These are phyloP conservation scores for Solanum virginianum DNA, from an alignment of 257 asterid species.

Conservation along the genomic window DNA sequence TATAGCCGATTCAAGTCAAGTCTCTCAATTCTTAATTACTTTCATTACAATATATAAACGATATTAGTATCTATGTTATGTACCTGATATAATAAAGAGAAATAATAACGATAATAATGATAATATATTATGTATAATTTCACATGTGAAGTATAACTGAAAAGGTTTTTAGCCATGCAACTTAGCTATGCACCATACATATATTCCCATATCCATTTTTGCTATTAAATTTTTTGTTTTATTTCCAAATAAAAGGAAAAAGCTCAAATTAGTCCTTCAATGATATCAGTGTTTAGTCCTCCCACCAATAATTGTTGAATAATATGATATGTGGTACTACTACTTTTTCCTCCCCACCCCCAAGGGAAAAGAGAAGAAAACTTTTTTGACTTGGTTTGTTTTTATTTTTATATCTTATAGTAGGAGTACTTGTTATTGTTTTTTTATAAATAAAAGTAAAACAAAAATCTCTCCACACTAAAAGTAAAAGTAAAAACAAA, in stretches of 20 bases:
- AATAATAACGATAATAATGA: rapidly evolving
- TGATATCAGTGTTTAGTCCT: slow-evolving; percentile 6
- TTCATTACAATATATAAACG: too few relatives aligned
- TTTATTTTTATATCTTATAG: background rate
- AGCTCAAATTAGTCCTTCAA: background rate
- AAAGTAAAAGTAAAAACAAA: background rate
- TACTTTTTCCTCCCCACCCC: background rate
- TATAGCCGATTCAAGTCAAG: too few relatives aligned
- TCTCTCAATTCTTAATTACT: too few relatives aligned
- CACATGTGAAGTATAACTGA: background rate
- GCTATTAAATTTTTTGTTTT: background rate
- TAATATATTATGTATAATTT: background rate
- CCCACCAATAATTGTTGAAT: slow-evolving; percentile 33
- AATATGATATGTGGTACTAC: slow-evolving; percentile 7
- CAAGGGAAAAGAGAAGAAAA: background rate
- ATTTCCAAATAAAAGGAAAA: background rate
- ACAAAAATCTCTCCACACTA: background rate
- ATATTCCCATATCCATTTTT: background rate
- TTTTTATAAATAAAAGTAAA: slow-evolving; percentile 13
- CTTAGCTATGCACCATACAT: background rate
- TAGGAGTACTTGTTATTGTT: slow-evolving; percentile 3
- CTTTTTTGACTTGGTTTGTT: slow-evolving; percentile 9
- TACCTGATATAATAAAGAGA: background rate
- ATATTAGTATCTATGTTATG: too few relatives aligned
- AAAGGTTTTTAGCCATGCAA: background rate